phyloP scores from a whole-genome alignment of 2,329 filamentous ascomycete genomes.

The Epichloe aotearoae region DNA sequence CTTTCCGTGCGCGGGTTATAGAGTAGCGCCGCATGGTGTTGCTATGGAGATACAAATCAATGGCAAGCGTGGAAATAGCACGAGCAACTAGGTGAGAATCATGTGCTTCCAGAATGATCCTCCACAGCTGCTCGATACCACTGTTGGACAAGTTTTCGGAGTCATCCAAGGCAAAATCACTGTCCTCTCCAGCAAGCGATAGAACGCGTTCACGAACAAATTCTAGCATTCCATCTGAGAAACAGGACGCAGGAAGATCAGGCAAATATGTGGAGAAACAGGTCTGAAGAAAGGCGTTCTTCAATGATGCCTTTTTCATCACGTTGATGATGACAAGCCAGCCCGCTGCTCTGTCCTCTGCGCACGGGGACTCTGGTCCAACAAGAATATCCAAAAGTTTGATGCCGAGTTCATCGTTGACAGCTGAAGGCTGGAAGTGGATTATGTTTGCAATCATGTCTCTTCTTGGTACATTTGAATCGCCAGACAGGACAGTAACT shows the following conservation, averaged over 20 bases:
- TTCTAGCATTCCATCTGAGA: slow-evolving; percentile 47
- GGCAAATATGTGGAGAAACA: slow-evolving; percentile 47
- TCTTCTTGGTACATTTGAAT: slow-evolving; percentile 37
- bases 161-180: slow-evolving; percentile 36
- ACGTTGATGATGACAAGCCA: slow-evolving; percentile 53
- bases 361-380: slow-evolving; percentile 45
- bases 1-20: slow-evolving; percentile 34
- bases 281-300: slow-evolving; percentile 41
- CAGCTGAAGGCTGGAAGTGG: slow-evolving; percentile 42
- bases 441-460: slow-evolving; percentile 48
- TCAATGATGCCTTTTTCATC: slow-evolving; percentile 26
- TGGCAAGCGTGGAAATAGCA: slow-evolving; percentile 58
- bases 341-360: slow-evolving; percentile 48
- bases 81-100: slow-evolving; percentile 50
- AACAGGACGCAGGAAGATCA: slow-evolving; percentile 39
- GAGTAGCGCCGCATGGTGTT: slow-evolving; percentile 35
- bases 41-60: slow-evolving; percentile 54
- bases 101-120: slow-evolving; percentile 59
- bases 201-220: slow-evolving; percentile 44
- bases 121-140: slow-evolving; percentile 66
- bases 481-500: slow-evolving; percentile 31
- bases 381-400: slow-evolving; percentile 63
- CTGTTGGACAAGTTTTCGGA: slow-evolving; percentile 37
- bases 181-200: slow-evolving; percentile 30
- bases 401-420: slow-evolving; percentile 48